A percentile compares a stretch with the other conserved stretches of the same genome.
Evolutionary conservation across 768 basidiomycete species (phyloP).

Genomic region (Artomyces pyxidatus): DNA sequence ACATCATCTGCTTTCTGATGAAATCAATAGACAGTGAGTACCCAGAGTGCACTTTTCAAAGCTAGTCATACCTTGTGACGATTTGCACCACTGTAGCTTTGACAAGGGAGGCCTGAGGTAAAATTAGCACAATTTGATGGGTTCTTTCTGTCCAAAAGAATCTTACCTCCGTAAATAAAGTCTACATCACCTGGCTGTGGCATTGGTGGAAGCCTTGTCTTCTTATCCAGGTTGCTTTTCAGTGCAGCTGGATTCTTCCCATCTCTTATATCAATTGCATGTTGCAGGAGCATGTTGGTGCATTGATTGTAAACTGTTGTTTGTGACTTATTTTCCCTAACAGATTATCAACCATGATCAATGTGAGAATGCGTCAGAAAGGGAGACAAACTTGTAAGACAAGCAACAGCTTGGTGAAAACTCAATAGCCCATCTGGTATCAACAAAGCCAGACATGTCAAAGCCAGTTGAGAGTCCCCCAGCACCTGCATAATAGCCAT

Average conservation of each 20-base stretch:
- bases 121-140: background rate
- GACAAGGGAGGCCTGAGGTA: slow-evolving; percentile 64
- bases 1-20: slow-evolving; percentile 52
- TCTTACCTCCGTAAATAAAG: slow-evolving; percentile 65
- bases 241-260: slow-evolving; percentile 34
- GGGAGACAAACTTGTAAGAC: slow-evolving; percentile 43
- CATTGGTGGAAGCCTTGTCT: slow-evolving; percentile 31
- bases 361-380: background rate
- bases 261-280: slow-evolving; percentile 42
- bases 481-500: slow-evolving; percentile 41
- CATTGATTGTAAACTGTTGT: slow-evolving; percentile 59
- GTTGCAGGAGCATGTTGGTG: slow-evolving; percentile 48
- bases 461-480: slow-evolving; percentile 69
- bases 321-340: slow-evolving; percentile 56
- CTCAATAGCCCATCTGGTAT: slow-evolving; percentile 65
- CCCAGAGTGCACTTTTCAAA: background rate
- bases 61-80: slow-evolving; percentile 30
- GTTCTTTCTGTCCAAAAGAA: background rate
- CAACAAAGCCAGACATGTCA: slow-evolving; percentile 49
- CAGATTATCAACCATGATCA: too few species aligned
- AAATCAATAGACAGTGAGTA: background rate
- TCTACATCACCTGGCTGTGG: slow-evolving; percentile 55
- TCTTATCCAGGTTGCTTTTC: slow-evolving; percentile 30
- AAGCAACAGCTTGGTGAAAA: slow-evolving; percentile 52
- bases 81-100: slow-evolving; percentile 62